Evolutionary conservation across 2,329 filamentous ascomycete genomes (phyloP).

Genomic region (Hymenoscyphus scutula): DNA sequence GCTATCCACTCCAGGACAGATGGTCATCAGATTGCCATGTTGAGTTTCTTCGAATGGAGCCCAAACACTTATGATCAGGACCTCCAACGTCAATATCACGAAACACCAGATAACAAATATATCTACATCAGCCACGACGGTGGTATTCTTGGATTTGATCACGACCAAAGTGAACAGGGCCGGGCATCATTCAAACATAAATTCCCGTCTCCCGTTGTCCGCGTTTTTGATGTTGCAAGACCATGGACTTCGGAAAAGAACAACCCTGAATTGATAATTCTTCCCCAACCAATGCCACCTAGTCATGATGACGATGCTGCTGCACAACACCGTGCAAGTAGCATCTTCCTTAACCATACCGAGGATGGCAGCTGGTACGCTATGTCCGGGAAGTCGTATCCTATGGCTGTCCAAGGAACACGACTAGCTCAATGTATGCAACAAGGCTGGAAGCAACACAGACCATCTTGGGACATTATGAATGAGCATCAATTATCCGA

Average conservation of each 20-base stretch:
- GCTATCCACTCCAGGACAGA: constrained; percentile 74
- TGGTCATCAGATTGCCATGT: constrained; percentile 76
- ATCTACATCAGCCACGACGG: constrained; percentile 86
- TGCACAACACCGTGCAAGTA: constrained; percentile 54
- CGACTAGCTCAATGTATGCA: constrained; percentile 52
- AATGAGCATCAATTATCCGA: constrained; percentile 51
- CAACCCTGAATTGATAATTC: constrained; percentile 74
- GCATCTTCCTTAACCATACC: constrained; percentile 84
- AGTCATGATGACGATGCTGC: constrained; percentile 46
- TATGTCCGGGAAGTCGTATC: constrained; percentile 82
- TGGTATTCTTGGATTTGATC: constrained; percentile 75
- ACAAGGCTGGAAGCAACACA: constrained; percentile 49
- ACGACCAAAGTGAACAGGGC: constrained; percentile 40
- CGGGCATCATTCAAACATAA: constrained; percentile 62
- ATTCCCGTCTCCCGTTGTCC: constrained; percentile 74
- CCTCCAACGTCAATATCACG: constrained; percentile 76
- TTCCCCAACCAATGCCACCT: constrained; percentile 79
- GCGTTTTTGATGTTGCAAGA: constrained; percentile 84
- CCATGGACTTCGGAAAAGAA: constrained; percentile 64
- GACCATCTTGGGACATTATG: constrained; percentile 36
- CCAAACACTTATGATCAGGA: constrained; percentile 90
- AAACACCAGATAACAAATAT: constrained; percentile 82
- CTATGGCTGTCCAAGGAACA: constrained; percentile 72
- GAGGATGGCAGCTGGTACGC: constrained; percentile 90
- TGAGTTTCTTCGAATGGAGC: constrained; percentile 92